Evolutionary conservation across 1,139 yeast species (phyloP).

Genomic region (Hansenula lynferdii): DNA sequence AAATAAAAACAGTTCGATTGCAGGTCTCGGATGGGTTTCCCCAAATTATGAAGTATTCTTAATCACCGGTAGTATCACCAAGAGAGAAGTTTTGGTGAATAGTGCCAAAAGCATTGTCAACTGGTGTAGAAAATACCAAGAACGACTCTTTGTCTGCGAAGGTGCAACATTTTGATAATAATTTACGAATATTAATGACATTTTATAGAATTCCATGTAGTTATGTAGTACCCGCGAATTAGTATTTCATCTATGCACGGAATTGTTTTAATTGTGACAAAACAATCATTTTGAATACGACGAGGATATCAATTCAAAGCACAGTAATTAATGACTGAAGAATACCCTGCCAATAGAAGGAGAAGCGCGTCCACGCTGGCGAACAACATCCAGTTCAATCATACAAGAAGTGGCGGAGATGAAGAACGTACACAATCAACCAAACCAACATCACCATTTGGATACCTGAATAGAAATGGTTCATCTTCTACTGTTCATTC

Average conservation of each 20-base stretch:
- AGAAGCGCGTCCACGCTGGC: conserved; percentile 21
- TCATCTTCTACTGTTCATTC: conserved; percentile 21
- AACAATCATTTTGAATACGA: too few relatives aligned
- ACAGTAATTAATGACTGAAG: conserved; percentile 1
- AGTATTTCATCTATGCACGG: too few relatives aligned
- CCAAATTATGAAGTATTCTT: conserved; percentile 53
- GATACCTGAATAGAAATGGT: conserved; percentile 9
- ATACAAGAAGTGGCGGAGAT: conserved; percentile 10
- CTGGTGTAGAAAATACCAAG: conserved; percentile 57
- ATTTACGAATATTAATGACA: neutral
- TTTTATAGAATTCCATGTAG: neutral
- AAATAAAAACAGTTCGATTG: conserved; percentile 25
- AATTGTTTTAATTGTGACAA: too few relatives aligned
- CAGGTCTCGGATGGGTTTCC: conserved; percentile 53
- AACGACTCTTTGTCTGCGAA: conserved; percentile 52
- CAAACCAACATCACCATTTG: conserved; percentile 5
- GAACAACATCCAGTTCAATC: conserved; percentile 20
- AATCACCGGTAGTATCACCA: conserved; percentile 43
- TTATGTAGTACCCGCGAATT: too few relatives aligned
- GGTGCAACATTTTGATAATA: conserved; percentile 46
- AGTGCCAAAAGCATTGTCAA: conserved; percentile 48
- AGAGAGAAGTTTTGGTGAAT: conserved; percentile 41
- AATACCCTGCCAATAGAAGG: conserved; percentile 7
- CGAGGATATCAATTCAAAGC: neutral
- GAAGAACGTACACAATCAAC: conserved; percentile 1